Conservation (phyloP, 352 stramenopile species). For the Globisporangium polare region DNA sequence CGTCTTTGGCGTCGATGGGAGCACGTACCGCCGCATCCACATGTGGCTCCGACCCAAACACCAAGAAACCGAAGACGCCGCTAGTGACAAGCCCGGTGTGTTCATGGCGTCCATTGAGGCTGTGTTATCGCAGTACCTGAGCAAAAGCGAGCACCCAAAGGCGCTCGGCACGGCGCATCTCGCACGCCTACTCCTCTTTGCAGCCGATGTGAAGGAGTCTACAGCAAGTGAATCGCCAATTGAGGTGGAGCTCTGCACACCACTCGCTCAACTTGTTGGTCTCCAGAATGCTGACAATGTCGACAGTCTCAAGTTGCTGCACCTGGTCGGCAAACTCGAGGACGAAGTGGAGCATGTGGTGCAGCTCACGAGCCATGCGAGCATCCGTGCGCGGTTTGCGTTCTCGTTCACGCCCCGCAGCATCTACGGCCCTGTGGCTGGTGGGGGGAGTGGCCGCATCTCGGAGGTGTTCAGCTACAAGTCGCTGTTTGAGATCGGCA, state of each 20-base stretch:
- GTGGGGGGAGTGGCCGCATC: not conserved
- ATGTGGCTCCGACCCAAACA: conserved; percentile 23
- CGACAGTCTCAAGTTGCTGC: conserved; percentile 26
- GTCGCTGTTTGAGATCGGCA: conserved; percentile 20
- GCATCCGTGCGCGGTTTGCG: not conserved
- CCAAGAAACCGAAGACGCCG: not conserved
- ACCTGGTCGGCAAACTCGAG: conserved; percentile 39
- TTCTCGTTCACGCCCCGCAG: conserved; percentile 7
- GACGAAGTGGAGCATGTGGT: conserved; percentile 22
- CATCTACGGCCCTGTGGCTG: conserved; percentile 10
- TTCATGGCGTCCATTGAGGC: conserved; percentile 15
- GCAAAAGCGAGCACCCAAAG: not conserved
- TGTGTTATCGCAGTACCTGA: conserved; percentile 21
- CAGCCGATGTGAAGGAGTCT: conserved; percentile 18
- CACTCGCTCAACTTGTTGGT: conserved; percentile 4
- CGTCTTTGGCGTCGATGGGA: conserved; percentile 25
- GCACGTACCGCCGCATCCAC: conserved; percentile 25
- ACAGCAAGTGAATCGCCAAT: not conserved
- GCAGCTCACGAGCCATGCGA: not conserved
- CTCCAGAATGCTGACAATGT: conserved; percentile 11
- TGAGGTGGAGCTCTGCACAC: conserved; percentile 1
- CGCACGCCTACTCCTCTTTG: conserved; percentile 44
- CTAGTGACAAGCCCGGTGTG: not conserved
- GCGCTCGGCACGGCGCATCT: conserved; percentile 29
- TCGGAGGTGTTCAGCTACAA: conserved; percentile 23